A percentile compares a stretch with the other conserved stretches of the same genome.
These are phyloP conservation scores for Penicillium desertorum DNA, from an alignment of 495 filamentous ascomycete genomes.

Conservation along the genomic window DNA sequence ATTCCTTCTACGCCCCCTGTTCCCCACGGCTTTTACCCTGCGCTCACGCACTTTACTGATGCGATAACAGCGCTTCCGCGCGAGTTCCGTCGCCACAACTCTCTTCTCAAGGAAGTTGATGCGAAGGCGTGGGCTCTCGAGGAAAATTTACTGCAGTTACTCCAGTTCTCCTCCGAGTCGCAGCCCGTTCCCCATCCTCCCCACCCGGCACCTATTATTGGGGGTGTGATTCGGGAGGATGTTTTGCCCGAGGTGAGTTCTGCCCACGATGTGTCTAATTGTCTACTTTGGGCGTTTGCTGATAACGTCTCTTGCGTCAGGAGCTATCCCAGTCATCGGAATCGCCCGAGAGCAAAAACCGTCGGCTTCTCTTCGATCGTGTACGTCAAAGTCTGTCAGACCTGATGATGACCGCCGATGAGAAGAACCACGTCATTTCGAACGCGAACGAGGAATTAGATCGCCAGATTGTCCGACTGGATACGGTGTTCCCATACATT, in stretches of 20 bases:
- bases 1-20: constrained; percentile 35
- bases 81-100: constrained; percentile 92
- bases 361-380: constrained; percentile 65
- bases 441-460: constrained; percentile 86
- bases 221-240: constrained; percentile 43
- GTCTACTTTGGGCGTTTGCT: constrained; percentile 4
- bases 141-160: constrained; percentile 64
- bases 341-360: constrained; percentile 44
- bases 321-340: constrained; percentile 35
- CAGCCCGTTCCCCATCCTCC: constrained; percentile 42
- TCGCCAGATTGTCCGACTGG: constrained; percentile 79
- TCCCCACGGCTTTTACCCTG: constrained; percentile 77
- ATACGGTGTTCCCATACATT: constrained; percentile 79
- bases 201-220: constrained; percentile 43
- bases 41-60: constrained; percentile 91
- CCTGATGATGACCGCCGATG: constrained; percentile 82
- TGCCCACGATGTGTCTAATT: not conserved
- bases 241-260: constrained; percentile 35
- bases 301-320: constrained; percentile 21
- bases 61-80: constrained; percentile 88
- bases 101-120: constrained; percentile 93
- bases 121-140: constrained; percentile 70
- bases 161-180: constrained; percentile 63
- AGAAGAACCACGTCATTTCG: constrained; percentile 93
- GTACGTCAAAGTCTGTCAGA: constrained; percentile 64